Conservation (phyloP, 108 stramenopile genomes). For the Fistulifera solaris region DNA sequence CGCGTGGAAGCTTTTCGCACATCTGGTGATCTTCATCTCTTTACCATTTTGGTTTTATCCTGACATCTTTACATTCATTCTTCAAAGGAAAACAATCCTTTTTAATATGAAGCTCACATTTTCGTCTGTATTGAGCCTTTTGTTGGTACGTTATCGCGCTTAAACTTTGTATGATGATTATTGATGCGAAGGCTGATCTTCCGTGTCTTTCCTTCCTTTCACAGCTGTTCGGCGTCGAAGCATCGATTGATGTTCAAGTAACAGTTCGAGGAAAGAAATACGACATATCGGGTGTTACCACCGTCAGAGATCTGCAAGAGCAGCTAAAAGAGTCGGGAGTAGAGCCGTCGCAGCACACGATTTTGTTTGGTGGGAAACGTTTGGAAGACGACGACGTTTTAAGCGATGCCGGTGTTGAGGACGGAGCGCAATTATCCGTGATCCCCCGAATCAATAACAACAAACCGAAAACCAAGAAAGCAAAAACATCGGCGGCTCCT, state of each 20-base stretch:
- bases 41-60: too few relatives aligned
- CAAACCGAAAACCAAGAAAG: conserved; percentile 16
- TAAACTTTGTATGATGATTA: background rate
- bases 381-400: conserved; percentile 20
- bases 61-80: too few relatives aligned
- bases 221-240: background rate
- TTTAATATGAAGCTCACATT: too few relatives aligned
- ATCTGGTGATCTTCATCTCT: too few relatives aligned
- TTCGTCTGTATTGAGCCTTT: too few relatives aligned
- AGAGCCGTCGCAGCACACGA: conserved; percentile 25
- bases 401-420: conserved; percentile 34
- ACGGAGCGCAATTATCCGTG: conserved; percentile 42
- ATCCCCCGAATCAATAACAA: conserved; percentile 30
- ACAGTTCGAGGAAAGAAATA: conserved; percentile 54
- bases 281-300: conserved; percentile 31
- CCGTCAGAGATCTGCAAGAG: conserved; percentile 38
- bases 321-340: conserved; percentile 30
- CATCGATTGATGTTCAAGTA: conserved; percentile 23
- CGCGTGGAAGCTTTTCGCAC: too few relatives aligned
- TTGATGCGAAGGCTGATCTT: background rate
- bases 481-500: conserved; percentile 6
- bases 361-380: conserved; percentile 44
- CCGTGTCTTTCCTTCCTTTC: background rate
- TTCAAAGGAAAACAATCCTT: too few relatives aligned
- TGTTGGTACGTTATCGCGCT: too few relatives aligned